A percentile compares a stretch with the other conserved stretches of the same genome.
Conservation (phyloP, 2,329 filamentous ascomycete genomes). For the Nigrograna mackinnonii region DNA sequence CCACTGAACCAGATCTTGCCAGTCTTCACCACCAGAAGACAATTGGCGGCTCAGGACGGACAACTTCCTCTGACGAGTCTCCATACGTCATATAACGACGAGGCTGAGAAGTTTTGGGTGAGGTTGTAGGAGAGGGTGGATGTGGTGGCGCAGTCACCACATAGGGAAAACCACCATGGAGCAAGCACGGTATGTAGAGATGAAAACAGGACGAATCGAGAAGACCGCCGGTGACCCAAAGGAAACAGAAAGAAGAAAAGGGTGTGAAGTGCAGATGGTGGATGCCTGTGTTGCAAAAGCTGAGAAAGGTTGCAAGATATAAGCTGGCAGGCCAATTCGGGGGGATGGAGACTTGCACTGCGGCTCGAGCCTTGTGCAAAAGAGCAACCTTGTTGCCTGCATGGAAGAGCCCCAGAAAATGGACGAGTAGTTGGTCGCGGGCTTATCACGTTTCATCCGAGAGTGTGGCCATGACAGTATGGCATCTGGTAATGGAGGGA, state of each 20-base stretch:
- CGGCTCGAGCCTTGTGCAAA: conserved; percentile 13
- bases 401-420: neutral
- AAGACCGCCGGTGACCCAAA: neutral
- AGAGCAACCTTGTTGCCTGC: conserved; percentile 14
- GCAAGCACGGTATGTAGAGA: neutral
- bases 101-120: conserved; percentile 1
- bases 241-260: conserved; percentile 1
- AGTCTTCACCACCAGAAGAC: conserved; percentile 22
- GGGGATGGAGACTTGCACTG: conserved; percentile 1
- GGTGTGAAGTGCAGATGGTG: no score
- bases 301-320: neutral
- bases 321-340: neutral
- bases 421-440: conserved; percentile 8
- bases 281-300: no score
- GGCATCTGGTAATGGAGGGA: conserved; percentile 9
- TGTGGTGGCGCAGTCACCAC: conserved; percentile 1
- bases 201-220: neutral
- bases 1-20: conserved; percentile 34
- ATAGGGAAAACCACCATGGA: neutral
- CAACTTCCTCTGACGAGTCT: no score
- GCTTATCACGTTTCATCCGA: conserved; percentile 18
- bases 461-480: conserved; percentile 13
- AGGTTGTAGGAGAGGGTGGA: neutral
- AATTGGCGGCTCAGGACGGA: conserved; percentile 11
- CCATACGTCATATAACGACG: no score